Evolutionary conservation across 805 yeast genomes (phyloP), one percentile per base, ranked within the genome.

Genomic region (Ogataea neopini): DNA sequence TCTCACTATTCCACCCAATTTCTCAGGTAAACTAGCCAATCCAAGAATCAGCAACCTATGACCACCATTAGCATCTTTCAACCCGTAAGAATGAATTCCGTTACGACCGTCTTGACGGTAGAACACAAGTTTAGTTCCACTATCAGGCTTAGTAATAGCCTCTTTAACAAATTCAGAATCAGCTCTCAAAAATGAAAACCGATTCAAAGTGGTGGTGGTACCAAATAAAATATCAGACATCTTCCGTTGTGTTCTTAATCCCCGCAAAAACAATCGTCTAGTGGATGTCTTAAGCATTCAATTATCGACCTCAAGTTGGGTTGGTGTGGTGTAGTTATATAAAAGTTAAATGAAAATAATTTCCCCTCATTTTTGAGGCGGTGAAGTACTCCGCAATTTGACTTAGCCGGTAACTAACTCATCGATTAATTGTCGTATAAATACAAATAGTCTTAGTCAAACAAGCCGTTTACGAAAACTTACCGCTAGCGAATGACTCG

Each of bases 121-220:
- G 39, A 79, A 75, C 2, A 85, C 60, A 48, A 84, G 77, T 43
- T 78, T 65, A 1, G 88, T 67, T 2, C 74, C 63, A 1, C 48
- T 39, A 4, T 37, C 20, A 1, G 43, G 40, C 18, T 35, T 26
- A 3, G 19, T 30, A 4, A 61, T 40, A 1, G 57, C 41, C 6
- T 44, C 20, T 4, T 40, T 53, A 28, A 85, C 73, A 55, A 82
- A 83, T 23, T 70, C 75, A 14, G 64, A 38, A 59, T 84, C 79
- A 19, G 78, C 78, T 30, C 92, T 67, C 42, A 84, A 66, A 55
- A 83, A 86, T 14, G 85, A 77, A 5, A 85, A 79, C 48, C 92
- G 67, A 62, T 84, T 83, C 47, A 86, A 68, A 5, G 77, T 79
- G 49, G 66, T 63, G 2, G 60, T 53, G 4, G 65, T 54, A 13